Evolutionary conservation across 2,329 filamentous ascomycete genomes (phyloP).

Genomic region (Sclerotiophoma versabilis): DNA sequence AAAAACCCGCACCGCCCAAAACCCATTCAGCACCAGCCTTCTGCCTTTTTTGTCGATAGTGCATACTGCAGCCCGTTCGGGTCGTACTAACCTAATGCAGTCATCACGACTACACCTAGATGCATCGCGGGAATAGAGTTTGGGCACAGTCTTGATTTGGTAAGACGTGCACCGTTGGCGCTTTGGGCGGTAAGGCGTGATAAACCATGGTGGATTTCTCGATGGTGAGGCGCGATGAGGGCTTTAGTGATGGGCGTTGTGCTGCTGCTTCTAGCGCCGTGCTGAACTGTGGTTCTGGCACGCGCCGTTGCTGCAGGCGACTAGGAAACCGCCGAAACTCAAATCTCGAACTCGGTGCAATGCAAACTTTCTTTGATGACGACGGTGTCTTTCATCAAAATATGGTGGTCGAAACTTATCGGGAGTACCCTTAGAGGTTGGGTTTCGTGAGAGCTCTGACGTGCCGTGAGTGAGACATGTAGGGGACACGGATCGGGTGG

Average conservation of each 20-base stretch:
- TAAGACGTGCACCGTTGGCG: constrained; percentile 2
- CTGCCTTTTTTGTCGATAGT: constrained; percentile 4
- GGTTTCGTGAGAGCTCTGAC: not conserved
- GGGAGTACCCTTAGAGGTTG: not conserved
- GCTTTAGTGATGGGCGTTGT: not conserved
- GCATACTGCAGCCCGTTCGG: constrained; percentile 5
- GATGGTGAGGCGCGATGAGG: not conserved
- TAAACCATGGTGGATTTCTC: not conserved
- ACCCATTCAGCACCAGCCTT: not conserved
- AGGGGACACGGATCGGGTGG: not conserved
- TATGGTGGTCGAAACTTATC: not conserved
- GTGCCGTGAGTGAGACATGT: not conserved
- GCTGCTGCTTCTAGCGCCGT: constrained; percentile 1
- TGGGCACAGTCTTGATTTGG: not conserved
- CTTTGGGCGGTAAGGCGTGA: not conserved
- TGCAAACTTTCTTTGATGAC: constrained; percentile 7
- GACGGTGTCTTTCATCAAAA: not conserved
- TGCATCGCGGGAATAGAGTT: not conserved
- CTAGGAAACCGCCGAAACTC: not conserved
- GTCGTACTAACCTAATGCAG: not conserved
- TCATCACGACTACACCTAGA: not conserved
- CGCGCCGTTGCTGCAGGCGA: constrained; percentile 10
- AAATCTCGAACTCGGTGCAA: not conserved
- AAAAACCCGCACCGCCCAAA: not conserved
- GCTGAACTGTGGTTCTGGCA: constrained; percentile 3